Percentiles rank a stretch among this genome's conserved stretches.
phyloP scores from a whole-genome alignment of 495 filamentous ascomycete species.

The Aspergillus nanangensis region DNA sequence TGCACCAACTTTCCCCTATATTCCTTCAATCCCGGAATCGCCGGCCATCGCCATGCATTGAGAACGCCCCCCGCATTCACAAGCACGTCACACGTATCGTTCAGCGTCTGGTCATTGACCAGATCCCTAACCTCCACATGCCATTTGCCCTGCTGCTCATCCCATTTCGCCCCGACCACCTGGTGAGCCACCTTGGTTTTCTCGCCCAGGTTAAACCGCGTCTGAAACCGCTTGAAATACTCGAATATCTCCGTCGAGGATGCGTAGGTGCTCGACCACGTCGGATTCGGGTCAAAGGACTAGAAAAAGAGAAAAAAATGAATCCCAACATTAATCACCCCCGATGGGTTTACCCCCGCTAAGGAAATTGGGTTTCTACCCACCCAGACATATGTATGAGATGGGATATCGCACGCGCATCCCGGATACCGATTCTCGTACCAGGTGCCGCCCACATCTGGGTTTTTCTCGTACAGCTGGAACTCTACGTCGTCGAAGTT shows the following conservation, averaged over 20 bases:
- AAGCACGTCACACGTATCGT: not conserved
- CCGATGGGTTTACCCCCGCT: no score
- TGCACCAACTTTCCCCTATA: not conserved
- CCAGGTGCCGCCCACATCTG: not conserved
- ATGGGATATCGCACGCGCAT: not conserved
- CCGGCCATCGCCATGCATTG: not conserved
- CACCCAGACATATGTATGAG: not conserved
- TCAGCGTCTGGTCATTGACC: not conserved
- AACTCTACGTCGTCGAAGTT: not conserved
- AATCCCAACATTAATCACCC: no score
- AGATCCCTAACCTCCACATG: not conserved
- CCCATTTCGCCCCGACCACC: not conserved
- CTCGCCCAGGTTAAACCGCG: not conserved
- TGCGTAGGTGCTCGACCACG: not conserved
- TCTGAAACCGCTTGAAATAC: not conserved
- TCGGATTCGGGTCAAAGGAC: not conserved
- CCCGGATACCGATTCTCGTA: not conserved
- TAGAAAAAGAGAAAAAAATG: no score
- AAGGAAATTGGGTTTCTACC: not conserved
- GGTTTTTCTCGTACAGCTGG: not conserved
- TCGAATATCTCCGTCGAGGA: not conserved
- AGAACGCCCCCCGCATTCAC: not conserved
- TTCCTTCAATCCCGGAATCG: not conserved
- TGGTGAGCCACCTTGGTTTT: not conserved
- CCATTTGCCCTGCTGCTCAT: not conserved